Evolutionary conservation across 2,329 filamentous ascomycete genomes (phyloP).

Genomic region (Ceratocystis diversiconidia): DNA sequence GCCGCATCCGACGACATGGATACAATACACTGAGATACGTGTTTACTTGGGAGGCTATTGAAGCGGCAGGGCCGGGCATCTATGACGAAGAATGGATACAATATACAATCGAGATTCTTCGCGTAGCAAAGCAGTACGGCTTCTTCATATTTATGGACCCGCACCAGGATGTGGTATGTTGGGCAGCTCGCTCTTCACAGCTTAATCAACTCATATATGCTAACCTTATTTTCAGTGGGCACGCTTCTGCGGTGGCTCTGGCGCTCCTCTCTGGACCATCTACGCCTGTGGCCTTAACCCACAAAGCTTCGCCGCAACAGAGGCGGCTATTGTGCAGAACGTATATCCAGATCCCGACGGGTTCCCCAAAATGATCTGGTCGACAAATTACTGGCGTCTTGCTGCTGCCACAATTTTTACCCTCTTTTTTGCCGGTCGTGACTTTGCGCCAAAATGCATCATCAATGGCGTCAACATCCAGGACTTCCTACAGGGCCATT

Average conservation of each 20-base stretch:
- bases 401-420: slow-evolving; percentile 86
- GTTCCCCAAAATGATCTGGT: slow-evolving; percentile 99
- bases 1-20: slow-evolving; percentile 70
- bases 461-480: slow-evolving; percentile 93
- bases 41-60: slow-evolving; percentile 98
- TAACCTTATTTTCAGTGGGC: slow-evolving; percentile 54
- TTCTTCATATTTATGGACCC: slow-evolving; percentile 99
- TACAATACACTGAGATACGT: slow-evolving; percentile 96
- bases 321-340: slow-evolving; percentile 90
- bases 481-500: slow-evolving; percentile 83
- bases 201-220: slow-evolving; percentile 11
- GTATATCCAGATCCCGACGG: slow-evolving; percentile 71
- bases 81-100: slow-evolving; percentile 92
- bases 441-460: slow-evolving; percentile 91
- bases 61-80: slow-evolving; percentile 73
- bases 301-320: slow-evolving; percentile 66
- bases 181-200: not conserved
- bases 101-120: slow-evolving; percentile 73
- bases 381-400: slow-evolving; percentile 85
- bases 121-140: slow-evolving; percentile 74
- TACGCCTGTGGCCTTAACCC: slow-evolving; percentile 91
- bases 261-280: slow-evolving; percentile 93
- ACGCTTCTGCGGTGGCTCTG: slow-evolving; percentile 81
- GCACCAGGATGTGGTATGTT: slow-evolving; percentile 85
- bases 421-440: slow-evolving; percentile 76